Percentiles rank a stretch among this genome's conserved stretches.
Conservation (phyloP, 805 yeast genomes). For the Lachancea sp. region DNA sequence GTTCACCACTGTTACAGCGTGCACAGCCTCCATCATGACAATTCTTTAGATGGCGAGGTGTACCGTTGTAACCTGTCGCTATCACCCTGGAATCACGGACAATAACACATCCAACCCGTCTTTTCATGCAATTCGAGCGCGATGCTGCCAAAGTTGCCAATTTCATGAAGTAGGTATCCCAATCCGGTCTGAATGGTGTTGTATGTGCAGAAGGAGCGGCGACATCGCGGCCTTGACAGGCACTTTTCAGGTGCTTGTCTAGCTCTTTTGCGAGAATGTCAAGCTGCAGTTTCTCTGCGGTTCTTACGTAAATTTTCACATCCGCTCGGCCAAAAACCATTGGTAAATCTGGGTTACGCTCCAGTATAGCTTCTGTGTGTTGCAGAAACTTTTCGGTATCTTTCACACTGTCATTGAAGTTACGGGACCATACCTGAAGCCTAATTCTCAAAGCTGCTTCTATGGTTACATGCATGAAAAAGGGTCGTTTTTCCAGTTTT, state of each 20-base stretch:
- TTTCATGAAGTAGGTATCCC: conserved; percentile 96
- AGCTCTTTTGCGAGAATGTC: conserved; percentile 2
- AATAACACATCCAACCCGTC: conserved; percentile 94
- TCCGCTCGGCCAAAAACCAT: conserved; percentile 5
- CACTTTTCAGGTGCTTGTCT: neutral
- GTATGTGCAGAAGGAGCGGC: conserved; percentile 3
- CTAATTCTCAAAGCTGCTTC: conserved; percentile 64
- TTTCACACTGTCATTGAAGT: neutral
- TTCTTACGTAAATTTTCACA: conserved; percentile 5
- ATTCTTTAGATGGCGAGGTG: conserved; percentile 80
- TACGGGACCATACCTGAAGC: conserved; percentile 3
- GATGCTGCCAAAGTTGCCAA: conserved; percentile 89
- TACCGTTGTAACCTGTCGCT: conserved; percentile 97
- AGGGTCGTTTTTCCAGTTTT: conserved; percentile 61
- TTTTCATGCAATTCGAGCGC: conserved; percentile 92
- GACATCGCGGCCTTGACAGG: conserved; percentile 20
- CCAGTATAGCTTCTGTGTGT: neutral
- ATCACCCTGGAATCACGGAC: conserved; percentile 80
- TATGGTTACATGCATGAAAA: conserved; percentile 69
- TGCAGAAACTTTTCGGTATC: conserved; percentile 8
- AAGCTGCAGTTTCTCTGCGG: neutral
- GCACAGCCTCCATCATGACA: conserved; percentile 96
- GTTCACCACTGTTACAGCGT: conserved; percentile 71
- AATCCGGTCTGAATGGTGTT: conserved; percentile 60
- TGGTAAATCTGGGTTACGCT: conserved; percentile 2